A percentile compares a stretch with the other conserved stretches of the same genome.
These are phyloP conservation scores for Fusarium newnesense DNA, from an alignment of 2,329 filamentous ascomycete species.

Conservation along the genomic window DNA sequence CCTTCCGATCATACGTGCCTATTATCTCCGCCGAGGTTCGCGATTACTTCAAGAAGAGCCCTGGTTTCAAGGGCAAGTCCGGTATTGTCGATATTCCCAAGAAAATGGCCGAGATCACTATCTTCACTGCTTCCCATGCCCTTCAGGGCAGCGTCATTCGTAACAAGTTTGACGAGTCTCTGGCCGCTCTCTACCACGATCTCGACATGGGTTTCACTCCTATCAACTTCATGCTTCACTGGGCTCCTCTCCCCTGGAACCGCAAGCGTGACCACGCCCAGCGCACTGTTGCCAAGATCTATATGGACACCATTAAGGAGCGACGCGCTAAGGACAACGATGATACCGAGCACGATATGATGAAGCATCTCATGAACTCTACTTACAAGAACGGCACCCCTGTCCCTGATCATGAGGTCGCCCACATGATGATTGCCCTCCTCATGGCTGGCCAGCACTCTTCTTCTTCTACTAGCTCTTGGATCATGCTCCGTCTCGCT, in stretches of 20 bases:
- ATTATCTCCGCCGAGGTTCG: conserved; percentile 81
- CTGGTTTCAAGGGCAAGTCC: conserved; percentile 73
- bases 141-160: conserved; percentile 88
- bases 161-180: conserved; percentile 79
- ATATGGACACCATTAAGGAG: conserved; percentile 82
- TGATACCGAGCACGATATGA: conserved; percentile 76
- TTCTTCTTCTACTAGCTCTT: conserved; percentile 83
- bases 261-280: conserved; percentile 82
- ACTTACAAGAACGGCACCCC: conserved; percentile 83
- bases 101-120: conserved; percentile 85
- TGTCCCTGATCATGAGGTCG: conserved; percentile 85
- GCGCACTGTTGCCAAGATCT: conserved; percentile 81
- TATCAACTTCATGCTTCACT: conserved; percentile 90
- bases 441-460: conserved; percentile 94
- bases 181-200: conserved; percentile 86
- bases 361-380: conserved; percentile 89
- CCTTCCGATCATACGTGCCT: conserved; percentile 79
- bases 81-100: conserved; percentile 78
- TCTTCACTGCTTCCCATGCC: conserved; percentile 87
- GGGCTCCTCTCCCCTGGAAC: conserved; percentile 91
- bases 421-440: conserved; percentile 93
- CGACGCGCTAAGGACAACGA: conserved; percentile 66
- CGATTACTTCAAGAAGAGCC: conserved; percentile 75
- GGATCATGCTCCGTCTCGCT: conserved; percentile 86
- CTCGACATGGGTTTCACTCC: conserved; percentile 90